A percentile compares a stretch with the other conserved stretches of the same genome.
These are phyloP conservation scores for Candida jianshihensis DNA, from an alignment of 805 yeast species.

Conservation along the genomic window DNA sequence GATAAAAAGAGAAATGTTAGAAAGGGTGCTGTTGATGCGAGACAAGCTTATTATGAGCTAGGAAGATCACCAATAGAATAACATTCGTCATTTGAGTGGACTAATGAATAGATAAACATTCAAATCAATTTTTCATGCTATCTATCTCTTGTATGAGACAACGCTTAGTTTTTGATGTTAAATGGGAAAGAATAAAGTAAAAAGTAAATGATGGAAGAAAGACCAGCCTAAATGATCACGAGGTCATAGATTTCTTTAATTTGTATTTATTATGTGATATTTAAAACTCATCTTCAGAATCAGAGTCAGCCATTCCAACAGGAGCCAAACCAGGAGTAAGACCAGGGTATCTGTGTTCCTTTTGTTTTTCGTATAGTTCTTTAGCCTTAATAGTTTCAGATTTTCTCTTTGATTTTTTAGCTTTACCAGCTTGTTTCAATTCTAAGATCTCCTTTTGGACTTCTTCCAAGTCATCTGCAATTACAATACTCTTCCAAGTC, in stretches of 20 bases:
- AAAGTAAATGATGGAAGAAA: no score
- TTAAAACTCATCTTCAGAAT: slow-evolving; percentile 25
- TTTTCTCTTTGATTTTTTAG: slow-evolving; percentile 23
- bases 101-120: no score
- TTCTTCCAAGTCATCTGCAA: slow-evolving; percentile 34
- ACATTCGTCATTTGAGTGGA: no score
- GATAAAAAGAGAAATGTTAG: slow-evolving; percentile 73
- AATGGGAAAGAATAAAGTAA: no score
- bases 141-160: no score
- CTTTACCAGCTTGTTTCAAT: slow-evolving; percentile 32
- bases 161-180: no score
- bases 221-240: no score
- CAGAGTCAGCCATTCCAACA: slow-evolving; percentile 58
- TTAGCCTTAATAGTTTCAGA: slow-evolving; percentile 20
- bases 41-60: slow-evolving; percentile 66
- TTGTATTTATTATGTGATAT: no score
- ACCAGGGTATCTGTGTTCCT: slow-evolving; percentile 39
- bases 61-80: slow-evolving; percentile 30
- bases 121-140: no score
- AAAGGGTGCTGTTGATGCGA: slow-evolving; percentile 66
- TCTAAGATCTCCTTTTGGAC: slow-evolving; percentile 36
- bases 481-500: slow-evolving; percentile 33
- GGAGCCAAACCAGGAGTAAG: slow-evolving; percentile 85
- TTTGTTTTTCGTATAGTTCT: slow-evolving; percentile 25
- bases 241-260: no score